phyloP scores from a whole-genome alignment of 1,284 basidiomycete species.

The Melampsora americana region DNA sequence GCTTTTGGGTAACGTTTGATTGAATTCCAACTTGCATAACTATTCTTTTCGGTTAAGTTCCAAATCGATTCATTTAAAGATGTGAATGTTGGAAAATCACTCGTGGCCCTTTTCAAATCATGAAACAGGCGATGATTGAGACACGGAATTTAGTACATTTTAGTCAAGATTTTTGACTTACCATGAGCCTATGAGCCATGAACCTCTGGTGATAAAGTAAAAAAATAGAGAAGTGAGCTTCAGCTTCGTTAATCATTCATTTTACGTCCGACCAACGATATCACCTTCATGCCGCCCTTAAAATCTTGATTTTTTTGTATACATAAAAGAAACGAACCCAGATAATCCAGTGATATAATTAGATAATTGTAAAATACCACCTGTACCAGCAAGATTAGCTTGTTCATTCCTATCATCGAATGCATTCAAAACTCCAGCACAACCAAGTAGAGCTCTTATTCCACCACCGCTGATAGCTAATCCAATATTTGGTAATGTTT shows the following conservation, averaged over 20 bases:
- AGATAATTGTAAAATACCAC: conserved; percentile 22
- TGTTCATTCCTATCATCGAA: conserved; percentile 28
- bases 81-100: conserved; percentile 31
- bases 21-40: conserved; percentile 18
- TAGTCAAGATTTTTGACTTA: neutral
- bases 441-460: conserved; percentile 27
- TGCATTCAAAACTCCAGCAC: conserved; percentile 20
- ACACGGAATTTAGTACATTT: neutral
- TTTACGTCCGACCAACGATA: neutral
- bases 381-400: conserved; percentile 14
- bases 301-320: neutral
- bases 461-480: conserved; percentile 34
- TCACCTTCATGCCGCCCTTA: neutral
- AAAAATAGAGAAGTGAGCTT: too few species aligned
- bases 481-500: conserved; percentile 25
- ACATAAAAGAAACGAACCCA: conserved; percentile 15
- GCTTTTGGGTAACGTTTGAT: conserved; percentile 32
- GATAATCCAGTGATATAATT: conserved; percentile 38
- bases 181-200: conserved; percentile 41
- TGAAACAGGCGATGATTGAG: neutral
- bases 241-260: too few species aligned
- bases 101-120: conserved; percentile 10
- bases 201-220: conserved; percentile 5
- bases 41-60: conserved; percentile 14
- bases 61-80: conserved; percentile 28